These are phyloP conservation scores for Carex parvula DNA, from an alignment of 176 grass and related monocot species.

Conservation along the genomic window DNA sequence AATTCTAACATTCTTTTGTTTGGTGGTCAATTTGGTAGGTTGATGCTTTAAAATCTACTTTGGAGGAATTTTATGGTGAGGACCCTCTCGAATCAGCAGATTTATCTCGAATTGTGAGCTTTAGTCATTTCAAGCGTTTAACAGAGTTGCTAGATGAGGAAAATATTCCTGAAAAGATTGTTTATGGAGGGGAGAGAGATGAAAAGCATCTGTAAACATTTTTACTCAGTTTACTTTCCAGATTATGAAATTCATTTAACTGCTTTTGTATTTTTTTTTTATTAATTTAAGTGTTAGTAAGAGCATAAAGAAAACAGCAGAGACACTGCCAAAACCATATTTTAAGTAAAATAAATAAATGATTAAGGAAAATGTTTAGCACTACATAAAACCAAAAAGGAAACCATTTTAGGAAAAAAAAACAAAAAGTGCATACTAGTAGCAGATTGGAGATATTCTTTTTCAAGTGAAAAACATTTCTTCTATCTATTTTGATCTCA, in stretches of 20 bases:
- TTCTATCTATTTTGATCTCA: not conserved
- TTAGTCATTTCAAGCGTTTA: slow-evolving; percentile 51
- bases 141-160: slow-evolving; percentile 42
- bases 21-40: slow-evolving; percentile 45
- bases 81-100: slow-evolving; percentile 27
- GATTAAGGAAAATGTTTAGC: not conserved
- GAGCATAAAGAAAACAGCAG: not conserved
- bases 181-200: slow-evolving; percentile 53
- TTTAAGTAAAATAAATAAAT: not conserved
- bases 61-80: slow-evolving; percentile 38
- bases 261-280: not conserved
- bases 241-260: not conserved
- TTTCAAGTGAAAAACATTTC: not conserved
- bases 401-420: not conserved
- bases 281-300: not conserved
- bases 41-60: slow-evolving; percentile 53
- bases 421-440: not conserved
- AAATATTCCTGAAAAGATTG: slow-evolving; percentile 41
- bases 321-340: not conserved
- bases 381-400: not conserved
- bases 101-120: slow-evolving; percentile 52
- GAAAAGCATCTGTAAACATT: slow-evolving; percentile 27
- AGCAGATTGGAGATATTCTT: not conserved
- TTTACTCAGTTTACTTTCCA: not conserved
- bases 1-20: not conserved